Evolutionary conservation across 2,329 filamentous ascomycete genomes (phyloP).

Genomic region (Hymenoscyphus fraxineus): DNA sequence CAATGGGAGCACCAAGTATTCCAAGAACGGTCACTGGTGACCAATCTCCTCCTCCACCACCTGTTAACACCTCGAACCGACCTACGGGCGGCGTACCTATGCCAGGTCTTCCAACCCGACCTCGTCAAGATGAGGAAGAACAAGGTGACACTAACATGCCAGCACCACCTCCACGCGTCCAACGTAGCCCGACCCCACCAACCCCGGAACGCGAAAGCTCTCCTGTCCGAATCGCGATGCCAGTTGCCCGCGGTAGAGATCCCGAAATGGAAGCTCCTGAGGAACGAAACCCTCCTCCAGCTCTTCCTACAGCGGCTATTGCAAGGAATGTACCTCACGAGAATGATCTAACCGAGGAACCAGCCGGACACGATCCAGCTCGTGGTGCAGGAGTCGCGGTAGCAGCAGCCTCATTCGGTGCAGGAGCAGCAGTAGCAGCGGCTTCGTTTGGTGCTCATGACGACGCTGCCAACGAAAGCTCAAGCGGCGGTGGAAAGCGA

Average conservation of each 20-base stretch:
- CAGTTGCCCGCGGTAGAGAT: constrained; percentile 63
- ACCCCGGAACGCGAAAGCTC: constrained; percentile 57
- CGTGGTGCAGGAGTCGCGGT: constrained; percentile 58
- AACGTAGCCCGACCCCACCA: constrained; percentile 38
- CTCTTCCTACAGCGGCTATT: constrained; percentile 62
- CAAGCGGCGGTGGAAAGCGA: constrained; percentile 57
- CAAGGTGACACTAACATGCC: constrained; percentile 46
- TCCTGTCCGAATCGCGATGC: constrained; percentile 81
- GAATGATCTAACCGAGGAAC: constrained; percentile 61
- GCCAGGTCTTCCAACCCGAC: constrained; percentile 67
- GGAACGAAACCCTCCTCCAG: constrained; percentile 47
- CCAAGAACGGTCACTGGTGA: constrained; percentile 30
- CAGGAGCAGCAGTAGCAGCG: constrained; percentile 51
- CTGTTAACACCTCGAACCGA: constrained; percentile 43
- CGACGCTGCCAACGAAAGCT: constrained; percentile 40
- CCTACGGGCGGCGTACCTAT: constrained; percentile 75
- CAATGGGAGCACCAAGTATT: constrained; percentile 55
- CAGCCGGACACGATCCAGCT: constrained; percentile 53
- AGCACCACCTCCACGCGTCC: constrained; percentile 39
- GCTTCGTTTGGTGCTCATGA: constrained; percentile 42
- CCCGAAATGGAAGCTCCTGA: constrained; percentile 51
- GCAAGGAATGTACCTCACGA: constrained; percentile 60
- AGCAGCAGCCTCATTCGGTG: constrained; percentile 44
- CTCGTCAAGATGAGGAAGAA: constrained; percentile 43
- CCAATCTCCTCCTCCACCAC: constrained; percentile 34